phyloP scores from a whole-genome alignment of 345 rosid genomes.

The Laguncularia racemosa region DNA sequence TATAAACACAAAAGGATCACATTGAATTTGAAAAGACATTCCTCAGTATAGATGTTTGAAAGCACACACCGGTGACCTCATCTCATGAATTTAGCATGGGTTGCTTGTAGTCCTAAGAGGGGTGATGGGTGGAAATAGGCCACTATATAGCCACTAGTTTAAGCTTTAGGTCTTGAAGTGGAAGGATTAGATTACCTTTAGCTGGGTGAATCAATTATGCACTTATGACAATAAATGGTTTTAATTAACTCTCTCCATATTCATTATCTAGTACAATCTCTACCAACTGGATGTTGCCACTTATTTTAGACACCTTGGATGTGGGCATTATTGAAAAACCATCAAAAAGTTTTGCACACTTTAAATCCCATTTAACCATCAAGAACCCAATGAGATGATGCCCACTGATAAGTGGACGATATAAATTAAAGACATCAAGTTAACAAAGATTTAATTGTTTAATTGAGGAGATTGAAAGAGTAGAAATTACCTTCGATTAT shows the following conservation, averaged over 20 bases:
- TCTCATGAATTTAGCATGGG: no score
- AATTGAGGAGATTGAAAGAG: neutral
- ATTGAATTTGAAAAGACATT: no score
- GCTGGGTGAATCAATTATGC: no score
- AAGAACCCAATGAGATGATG: constrained; percentile 89
- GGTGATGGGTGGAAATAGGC: no score
- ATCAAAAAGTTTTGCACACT: constrained; percentile 65
- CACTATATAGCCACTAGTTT: no score
- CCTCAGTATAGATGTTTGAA: no score
- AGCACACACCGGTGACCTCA: no score
- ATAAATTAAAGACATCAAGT: constrained; percentile 1
- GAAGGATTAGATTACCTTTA: no score
- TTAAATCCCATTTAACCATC: constrained; percentile 85
- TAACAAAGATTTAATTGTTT: neutral
- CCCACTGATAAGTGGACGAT: constrained; percentile 40
- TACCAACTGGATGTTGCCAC: constrained; percentile 72
- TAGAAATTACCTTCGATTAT: constrained; percentile 70
- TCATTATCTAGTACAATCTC: constrained; percentile 39
- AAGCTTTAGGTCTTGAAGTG: no score
- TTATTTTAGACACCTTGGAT: constrained; percentile 48
- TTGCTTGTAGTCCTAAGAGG: no score
- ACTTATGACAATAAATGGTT: constrained; percentile 2
- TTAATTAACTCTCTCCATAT: constrained; percentile 10
- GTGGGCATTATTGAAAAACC: constrained; percentile 80
- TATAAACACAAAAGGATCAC: no score